Evolutionary conservation across 331 rosid species (phyloP).

Genomic region (Phaseolus coccineus): DNA sequence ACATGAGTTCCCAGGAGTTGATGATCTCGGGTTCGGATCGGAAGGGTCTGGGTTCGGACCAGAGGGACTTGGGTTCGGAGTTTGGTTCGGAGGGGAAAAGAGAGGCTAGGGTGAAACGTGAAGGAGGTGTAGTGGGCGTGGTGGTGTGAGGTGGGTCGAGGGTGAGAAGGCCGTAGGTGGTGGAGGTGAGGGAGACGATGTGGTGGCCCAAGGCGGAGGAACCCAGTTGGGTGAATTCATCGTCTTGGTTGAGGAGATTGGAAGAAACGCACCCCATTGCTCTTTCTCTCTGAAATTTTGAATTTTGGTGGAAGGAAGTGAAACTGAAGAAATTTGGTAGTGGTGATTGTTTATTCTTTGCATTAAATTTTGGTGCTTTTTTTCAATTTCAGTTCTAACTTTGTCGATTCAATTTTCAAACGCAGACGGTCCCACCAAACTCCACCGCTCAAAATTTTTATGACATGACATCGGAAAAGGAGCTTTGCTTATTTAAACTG

Average conservation of each 20-base stretch:
- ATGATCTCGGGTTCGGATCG: slow-evolving; percentile 60
- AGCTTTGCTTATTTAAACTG: too few species aligned
- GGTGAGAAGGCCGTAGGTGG: slow-evolving; percentile 91
- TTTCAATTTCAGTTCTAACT: too few species aligned
- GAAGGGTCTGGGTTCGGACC: background rate
- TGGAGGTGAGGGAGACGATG: slow-evolving; percentile 92
- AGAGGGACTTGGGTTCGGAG: background rate
- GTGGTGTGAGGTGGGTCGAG: slow-evolving; percentile 68
- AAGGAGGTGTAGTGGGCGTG: background rate
- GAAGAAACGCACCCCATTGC: slow-evolving; percentile 95
- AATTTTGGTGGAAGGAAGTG: background rate
- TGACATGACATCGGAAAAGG: too few species aligned
- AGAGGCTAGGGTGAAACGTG: background rate
- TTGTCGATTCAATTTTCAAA: too few species aligned
- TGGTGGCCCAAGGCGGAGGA: slow-evolving; percentile 82
- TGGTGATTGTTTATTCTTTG: too few species aligned
- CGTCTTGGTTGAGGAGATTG: slow-evolving; percentile 68
- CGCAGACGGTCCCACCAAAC: too few species aligned
- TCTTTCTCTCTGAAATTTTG: slow-evolving; percentile 15
- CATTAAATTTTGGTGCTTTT: too few species aligned
- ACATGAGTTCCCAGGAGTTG: slow-evolving; percentile 98
- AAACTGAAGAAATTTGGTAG: too few species aligned
- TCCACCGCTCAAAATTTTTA: too few species aligned
- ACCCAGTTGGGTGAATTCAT: slow-evolving; percentile 75
- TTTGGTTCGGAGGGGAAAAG: background rate